Evolutionary conservation across 2,329 filamentous ascomycete species (phyloP), one percentile per base, ranked within the genome.

Genomic region (Exophiala dermatitidis): DNA sequence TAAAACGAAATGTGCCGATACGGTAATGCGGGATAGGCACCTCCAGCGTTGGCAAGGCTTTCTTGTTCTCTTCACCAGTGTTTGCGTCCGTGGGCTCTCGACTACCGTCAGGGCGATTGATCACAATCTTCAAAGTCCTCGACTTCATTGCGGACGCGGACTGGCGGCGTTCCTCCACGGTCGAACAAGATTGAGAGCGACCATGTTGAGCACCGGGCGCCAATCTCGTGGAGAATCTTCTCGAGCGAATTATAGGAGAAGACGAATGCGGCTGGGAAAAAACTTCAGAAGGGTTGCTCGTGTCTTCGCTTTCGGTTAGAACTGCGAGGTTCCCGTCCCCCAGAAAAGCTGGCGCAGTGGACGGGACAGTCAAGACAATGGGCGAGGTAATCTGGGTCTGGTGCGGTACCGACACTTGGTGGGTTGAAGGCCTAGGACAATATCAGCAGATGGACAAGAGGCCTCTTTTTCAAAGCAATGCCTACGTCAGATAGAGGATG

Each of bases 21-120:
- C 84, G 84, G 76, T 90, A 94, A 52, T 87, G 85, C 34, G 90
- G 90, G 47, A 95, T 95, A 26, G 83, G 77, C 41, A 91, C 79
- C 61, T 90, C 81, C 47, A 94, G 74, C 34, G 82, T 71, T 8
- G 81, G 82, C 37, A 74, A 67, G n/a, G 70, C 69, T 12, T 69
- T 62, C 8, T 66, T 29, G 12, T 50, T 40, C 19, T 19, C 32
- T 26, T 60, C 55, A 5, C 47, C 37, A 3, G 51, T 30, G 60
- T 60, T 65, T 62, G 81, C 80, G 64, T 85, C 82, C 57, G 81
- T 77, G 3, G 82, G 85, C 65, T 78, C 85, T 29, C 83, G 79
- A 31, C 80, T 79, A 42, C 80, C 77, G 29, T 77, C 76, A 6
- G 86, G 80, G 58, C 87, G 80, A 48, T 89, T 85, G 63, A 94